Evolutionary conservation across 2,329 filamentous ascomycete species (phyloP).

Genomic region (Fusarium tupiense): DNA sequence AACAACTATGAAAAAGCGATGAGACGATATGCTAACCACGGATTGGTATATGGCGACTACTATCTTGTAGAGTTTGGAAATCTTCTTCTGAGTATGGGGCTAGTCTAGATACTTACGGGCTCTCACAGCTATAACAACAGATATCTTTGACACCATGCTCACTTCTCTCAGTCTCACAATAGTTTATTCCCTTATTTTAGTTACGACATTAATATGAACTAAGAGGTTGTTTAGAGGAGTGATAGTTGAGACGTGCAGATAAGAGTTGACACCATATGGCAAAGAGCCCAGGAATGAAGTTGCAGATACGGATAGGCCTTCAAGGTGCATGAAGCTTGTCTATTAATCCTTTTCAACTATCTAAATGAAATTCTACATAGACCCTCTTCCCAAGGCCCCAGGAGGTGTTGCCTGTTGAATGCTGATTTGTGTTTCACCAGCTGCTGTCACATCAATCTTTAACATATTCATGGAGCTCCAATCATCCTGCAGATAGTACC

Average conservation of each 20-base stretch:
- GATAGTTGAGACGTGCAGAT: fast-evolving
- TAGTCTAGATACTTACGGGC: not conserved
- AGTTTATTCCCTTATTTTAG: not conserved
- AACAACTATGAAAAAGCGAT: conserved; percentile 46
- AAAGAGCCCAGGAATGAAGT: not conserved
- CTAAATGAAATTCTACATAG: fast-evolving
- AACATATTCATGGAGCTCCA: not conserved
- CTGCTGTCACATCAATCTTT: not conserved
- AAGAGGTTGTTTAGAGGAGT: not conserved
- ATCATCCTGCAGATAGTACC: not conserved
- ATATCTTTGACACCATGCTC: fast-evolving
- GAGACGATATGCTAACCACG: conserved; percentile 48
- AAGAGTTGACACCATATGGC: not conserved
- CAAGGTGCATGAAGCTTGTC: fast-evolving
- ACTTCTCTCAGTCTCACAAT: fast-evolving
- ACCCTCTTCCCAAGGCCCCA: not conserved
- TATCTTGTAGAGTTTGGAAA: conserved; percentile 59
- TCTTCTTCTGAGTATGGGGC: conserved; percentile 52
- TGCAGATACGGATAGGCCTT: not conserved
- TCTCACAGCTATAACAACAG: not conserved
- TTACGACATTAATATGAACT: fast-evolving
- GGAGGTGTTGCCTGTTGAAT: not conserved
- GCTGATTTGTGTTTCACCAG: not conserved
- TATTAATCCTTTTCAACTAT: not conserved
- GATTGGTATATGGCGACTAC: conserved; percentile 61